Evolutionary conservation across 2,329 filamentous ascomycete genomes (phyloP), one percentile per base, ranked within the genome.

Genomic region (Trichoderma endophyticum): DNA sequence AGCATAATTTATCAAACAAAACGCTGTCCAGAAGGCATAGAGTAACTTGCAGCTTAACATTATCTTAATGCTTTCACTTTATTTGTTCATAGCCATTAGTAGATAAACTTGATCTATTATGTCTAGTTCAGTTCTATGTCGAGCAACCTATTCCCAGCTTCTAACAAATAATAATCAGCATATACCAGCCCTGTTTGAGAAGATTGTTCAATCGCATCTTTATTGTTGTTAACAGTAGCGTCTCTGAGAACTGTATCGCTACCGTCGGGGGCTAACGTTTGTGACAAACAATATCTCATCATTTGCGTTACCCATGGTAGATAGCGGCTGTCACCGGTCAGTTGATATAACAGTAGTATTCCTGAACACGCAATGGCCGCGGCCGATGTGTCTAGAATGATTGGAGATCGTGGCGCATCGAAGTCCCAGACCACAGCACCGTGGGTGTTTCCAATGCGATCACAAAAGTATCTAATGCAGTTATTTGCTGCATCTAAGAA

Each of bases 341-440:
- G 66, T 9, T 70, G 39, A 43, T 73, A 68, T 51, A 70, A 57
- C 26, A 68, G 34, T 28, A 73, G 60, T 56, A 73, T 59, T 36
- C 72, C 72, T 11, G 72, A 72, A 71, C 72, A 72, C 1, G 70
- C 72, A 61, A 72, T 65, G 36, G 71, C 70, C 51, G 72, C 70
- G 4, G 68, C 68, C 9, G 68, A 71, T 26, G 68, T 71, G 30
- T 71, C 68, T 11, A 75, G 11, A 3, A 75, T 70, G 8, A 75
- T 73, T 15, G 67, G 73, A 34, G 75, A 71, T 11, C 75, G 73
- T 24, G 74, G 72, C 7, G 71, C 74, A 54, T 75, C 67, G 68
- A 76, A 74, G 15, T 75, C 76, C 70, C 70, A 71, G 28, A 65
- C 70, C 15, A 71, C 30, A 61, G 67, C 54, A 21, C 63, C 36